A percentile compares a stretch with the other conserved stretches of the same genome.
These are phyloP conservation scores for Solanum etuberosum DNA, from an alignment of 257 asterid genomes.

Conservation along the genomic window DNA sequence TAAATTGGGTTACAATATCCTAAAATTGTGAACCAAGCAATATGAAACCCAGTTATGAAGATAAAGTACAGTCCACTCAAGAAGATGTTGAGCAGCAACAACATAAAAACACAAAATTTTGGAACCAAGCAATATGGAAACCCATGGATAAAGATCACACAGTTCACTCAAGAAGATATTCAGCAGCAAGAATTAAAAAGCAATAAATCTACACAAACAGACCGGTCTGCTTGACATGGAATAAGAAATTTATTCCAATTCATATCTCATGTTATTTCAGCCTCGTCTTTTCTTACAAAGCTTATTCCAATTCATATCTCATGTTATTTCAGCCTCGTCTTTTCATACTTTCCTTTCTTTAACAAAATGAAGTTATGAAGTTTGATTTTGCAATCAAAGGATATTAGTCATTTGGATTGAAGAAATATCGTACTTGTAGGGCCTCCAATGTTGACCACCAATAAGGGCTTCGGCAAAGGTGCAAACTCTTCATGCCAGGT, in stretches of 20 bases:
- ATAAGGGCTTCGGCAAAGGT: conserved; percentile 74
- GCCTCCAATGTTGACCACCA: conserved; percentile 90
- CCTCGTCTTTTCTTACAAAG: not conserved
- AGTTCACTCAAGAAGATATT: not conserved
- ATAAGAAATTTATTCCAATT: not conserved
- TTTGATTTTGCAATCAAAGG: not conserved
- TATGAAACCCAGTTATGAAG: not conserved
- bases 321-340: not conserved
- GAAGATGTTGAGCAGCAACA: not conserved
- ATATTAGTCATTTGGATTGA: not conserved
- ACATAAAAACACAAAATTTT: not conserved
- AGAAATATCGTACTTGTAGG: conserved; percentile 53
- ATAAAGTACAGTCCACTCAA: not conserved
- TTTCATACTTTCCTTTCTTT: not conserved
- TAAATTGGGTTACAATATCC: not conserved
- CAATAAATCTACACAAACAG: not conserved
- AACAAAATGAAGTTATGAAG: not conserved
- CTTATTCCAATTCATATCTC: not conserved
- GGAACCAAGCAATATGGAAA: not conserved
- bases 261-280: not conserved
- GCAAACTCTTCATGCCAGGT: conserved; percentile 89
- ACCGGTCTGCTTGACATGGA: not conserved
- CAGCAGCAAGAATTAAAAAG: not conserved
- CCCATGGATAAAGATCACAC: not conserved
- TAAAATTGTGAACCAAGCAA: not conserved